These are phyloP conservation scores for Arachnopeziza araneosa DNA, from an alignment of 2,329 filamentous ascomycete genomes.

Conservation along the genomic window DNA sequence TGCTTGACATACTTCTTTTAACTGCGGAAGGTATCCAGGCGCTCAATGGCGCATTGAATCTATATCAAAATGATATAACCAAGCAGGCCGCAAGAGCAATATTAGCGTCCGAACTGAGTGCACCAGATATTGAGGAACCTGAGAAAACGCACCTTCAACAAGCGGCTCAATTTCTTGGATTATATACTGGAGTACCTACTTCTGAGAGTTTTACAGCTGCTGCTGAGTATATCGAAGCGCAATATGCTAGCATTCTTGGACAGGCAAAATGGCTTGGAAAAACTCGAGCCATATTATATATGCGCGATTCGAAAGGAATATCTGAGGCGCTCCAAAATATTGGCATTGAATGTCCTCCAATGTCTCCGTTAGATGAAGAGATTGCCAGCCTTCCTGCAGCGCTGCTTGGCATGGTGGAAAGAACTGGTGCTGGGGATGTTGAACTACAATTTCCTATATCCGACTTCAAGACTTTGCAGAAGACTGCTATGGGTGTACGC, in stretches of 20 bases:
- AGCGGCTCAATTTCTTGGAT: too few relatives aligned
- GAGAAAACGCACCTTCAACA: too few relatives aligned
- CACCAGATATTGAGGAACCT: too few relatives aligned
- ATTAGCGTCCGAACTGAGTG: too few relatives aligned
- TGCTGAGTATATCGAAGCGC: conserved; percentile 1
- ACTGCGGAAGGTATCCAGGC: too few relatives aligned
- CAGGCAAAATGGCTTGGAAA: conserved; percentile 7
- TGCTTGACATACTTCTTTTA: too few relatives aligned
- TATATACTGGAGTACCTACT: too few relatives aligned
- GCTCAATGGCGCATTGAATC: too few relatives aligned
- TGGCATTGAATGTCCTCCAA: conserved; percentile 4
- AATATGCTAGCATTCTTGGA: conserved; percentile 6
- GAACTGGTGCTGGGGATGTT: conserved; percentile 3
- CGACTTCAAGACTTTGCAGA: conserved; percentile 6
- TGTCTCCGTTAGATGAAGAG: conserved; percentile 3
- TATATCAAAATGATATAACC: too few relatives aligned
- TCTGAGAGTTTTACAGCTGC: background rate
- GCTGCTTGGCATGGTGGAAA: conserved; percentile 8
- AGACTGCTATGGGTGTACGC: conserved; percentile 3
- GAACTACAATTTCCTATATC: conserved; percentile 9
- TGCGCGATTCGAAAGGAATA: conserved; percentile 2
- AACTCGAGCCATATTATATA: conserved; percentile 3
- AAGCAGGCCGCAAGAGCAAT: too few relatives aligned
- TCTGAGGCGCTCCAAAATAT: conserved; percentile 1
- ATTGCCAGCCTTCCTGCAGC: conserved; percentile 6